Conservation (phyloP, 495 filamentous ascomycete species). For the Mytilinidion resinicola region DNA sequence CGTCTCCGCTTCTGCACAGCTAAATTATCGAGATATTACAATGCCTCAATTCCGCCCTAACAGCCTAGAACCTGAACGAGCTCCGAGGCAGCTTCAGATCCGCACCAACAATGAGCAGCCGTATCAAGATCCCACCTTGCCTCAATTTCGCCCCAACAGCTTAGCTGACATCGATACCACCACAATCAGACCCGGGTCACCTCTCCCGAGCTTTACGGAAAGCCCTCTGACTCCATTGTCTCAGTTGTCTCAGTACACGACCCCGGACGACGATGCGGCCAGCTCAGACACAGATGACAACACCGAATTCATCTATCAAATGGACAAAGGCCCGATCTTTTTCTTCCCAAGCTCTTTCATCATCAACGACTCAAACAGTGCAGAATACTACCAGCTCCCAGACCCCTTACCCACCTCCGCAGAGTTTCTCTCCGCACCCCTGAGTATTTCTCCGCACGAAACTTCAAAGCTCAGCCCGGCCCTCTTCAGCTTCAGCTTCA, state of each 20-base stretch:
- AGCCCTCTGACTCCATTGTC: neutral
- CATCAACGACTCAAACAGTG: too few species aligned
- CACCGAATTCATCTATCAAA: neutral
- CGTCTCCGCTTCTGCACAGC: too few species aligned
- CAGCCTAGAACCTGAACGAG: too few species aligned
- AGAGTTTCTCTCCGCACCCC: neutral
- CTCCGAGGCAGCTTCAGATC: too few species aligned
- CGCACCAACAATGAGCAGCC: neutral
- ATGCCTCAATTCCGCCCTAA: too few species aligned
- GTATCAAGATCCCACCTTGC: conserved; percentile 22
- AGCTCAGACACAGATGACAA: neutral
- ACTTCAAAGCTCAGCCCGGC: neutral
- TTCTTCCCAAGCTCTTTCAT: too few species aligned
- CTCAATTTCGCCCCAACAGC: conserved; percentile 27
- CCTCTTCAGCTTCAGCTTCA: neutral
- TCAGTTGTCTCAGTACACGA: neutral
- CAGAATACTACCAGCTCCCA: neutral
- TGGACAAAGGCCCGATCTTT: too few species aligned
- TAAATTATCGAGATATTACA: too few species aligned
- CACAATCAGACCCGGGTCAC: neutral
- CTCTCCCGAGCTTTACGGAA: neutral
- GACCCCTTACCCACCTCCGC: neutral
- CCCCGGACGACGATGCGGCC: neutral
- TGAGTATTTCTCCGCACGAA: neutral
- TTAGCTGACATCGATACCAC: neutral